These are phyloP conservation scores for Schwanniomyces pseudopolymorphus DNA, from an alignment of 805 yeast species.

Conservation along the genomic window DNA sequence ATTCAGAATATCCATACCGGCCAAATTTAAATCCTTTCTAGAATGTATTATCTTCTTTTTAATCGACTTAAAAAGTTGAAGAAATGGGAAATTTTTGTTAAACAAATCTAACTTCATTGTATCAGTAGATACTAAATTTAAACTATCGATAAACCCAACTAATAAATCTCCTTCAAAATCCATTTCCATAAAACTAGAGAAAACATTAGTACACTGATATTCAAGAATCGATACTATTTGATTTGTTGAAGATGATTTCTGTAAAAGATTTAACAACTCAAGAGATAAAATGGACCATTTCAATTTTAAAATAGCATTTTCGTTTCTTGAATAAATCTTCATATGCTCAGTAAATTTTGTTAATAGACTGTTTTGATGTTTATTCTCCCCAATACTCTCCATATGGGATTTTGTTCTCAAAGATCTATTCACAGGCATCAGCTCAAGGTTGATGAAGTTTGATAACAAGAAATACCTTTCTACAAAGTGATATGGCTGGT, in stretches of 20 bases:
- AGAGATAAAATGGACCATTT: conserved; percentile 5
- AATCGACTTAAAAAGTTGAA: background rate
- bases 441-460: background rate
- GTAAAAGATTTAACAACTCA: background rate
- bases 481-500: background rate
- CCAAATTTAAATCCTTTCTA: background rate
- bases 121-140: background rate
- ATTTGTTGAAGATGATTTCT: background rate
- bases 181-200: conserved; percentile 7
- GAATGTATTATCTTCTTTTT: background rate
- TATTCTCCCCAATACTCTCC: conserved; percentile 3
- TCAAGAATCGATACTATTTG: conserved; percentile 13
- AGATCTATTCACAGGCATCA: background rate
- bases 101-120: conserved; percentile 1
- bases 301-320: background rate
- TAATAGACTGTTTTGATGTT: background rate
- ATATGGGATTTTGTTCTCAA: background rate
- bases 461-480: background rate
- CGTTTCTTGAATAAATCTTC: background rate
- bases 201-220: conserved; percentile 10
- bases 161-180: conserved; percentile 1
- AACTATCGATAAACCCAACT: conserved; percentile 5
- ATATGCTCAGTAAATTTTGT: background rate
- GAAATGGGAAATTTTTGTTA: conserved; percentile 6
- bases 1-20: background rate